A percentile compares a stretch with the other conserved stretches of the same genome.
Conservation (phyloP, 179 eudicot species). For the Silene coronaria region DNA sequence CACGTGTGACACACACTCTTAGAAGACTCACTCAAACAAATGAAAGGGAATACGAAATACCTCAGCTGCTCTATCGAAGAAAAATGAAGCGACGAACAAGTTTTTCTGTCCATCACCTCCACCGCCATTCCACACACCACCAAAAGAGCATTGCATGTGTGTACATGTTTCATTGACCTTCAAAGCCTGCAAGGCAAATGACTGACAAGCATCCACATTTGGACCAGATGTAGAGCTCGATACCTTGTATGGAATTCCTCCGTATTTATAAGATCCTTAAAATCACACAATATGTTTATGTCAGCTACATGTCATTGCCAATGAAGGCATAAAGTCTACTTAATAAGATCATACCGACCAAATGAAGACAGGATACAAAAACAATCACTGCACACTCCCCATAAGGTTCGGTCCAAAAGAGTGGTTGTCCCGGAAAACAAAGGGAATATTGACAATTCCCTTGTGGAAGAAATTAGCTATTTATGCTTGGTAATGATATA, state of each 20-base stretch:
- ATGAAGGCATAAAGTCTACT: no score
- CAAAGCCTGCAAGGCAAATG: slow-evolving; percentile 55
- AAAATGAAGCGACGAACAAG: slow-evolving; percentile 88
- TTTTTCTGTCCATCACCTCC: slow-evolving; percentile 91
- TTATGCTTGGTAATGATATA: no score
- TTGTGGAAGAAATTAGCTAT: no score
- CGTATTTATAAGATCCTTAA: slow-evolving; percentile 68
- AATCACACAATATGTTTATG: neutral
- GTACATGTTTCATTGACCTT: slow-evolving; percentile 76
- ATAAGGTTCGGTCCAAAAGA: no score
- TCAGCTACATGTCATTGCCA: neutral
- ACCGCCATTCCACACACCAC: slow-evolving; percentile 92
- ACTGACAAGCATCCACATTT: slow-evolving; percentile 49
- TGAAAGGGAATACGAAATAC: slow-evolving; percentile 27
- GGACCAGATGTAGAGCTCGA: slow-evolving; percentile 59
- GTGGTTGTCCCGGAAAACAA: no score
- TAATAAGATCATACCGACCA: no score
- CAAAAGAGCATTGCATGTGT: slow-evolving; percentile 93
- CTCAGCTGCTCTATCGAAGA: slow-evolving; percentile 97
- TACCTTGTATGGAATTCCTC: slow-evolving; percentile 45
- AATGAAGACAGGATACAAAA: no score
- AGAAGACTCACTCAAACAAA: no score
- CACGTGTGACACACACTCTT: no score
- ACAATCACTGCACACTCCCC: no score
- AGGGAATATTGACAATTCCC: no score